Conservation (phyloP, 2,329 filamentous ascomycete species). For the Colletotrichum destructivum region DNA sequence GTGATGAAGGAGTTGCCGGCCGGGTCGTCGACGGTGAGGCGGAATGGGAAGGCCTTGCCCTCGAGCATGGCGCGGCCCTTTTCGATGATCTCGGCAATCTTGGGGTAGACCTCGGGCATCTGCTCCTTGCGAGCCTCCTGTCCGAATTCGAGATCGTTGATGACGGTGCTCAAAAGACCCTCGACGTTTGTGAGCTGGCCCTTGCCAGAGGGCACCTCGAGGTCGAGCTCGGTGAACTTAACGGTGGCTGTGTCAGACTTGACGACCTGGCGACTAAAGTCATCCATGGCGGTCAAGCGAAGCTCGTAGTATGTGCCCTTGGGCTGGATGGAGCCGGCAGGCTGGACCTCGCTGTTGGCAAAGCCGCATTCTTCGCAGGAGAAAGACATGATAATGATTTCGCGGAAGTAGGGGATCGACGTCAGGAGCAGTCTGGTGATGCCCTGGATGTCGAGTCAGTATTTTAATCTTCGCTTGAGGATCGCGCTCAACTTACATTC, state of each 20-base stretch:
- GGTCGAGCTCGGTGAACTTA: slow-evolving; percentile 90
- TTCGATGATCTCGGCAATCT: slow-evolving; percentile 82
- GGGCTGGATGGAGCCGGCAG: slow-evolving; percentile 92
- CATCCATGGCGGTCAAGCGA: slow-evolving; percentile 78
- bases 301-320: slow-evolving; percentile 89
- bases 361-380: slow-evolving; percentile 90
- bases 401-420: slow-evolving; percentile 95
- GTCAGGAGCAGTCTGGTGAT: slow-evolving; percentile 89
- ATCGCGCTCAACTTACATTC: slow-evolving; percentile 70
- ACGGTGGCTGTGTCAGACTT: slow-evolving; percentile 91
- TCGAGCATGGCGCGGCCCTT: slow-evolving; percentile 83
- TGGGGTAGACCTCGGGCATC: slow-evolving; percentile 82
- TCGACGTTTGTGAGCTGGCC: slow-evolving; percentile 96
- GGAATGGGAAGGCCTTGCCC: slow-evolving; percentile 87
- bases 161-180: slow-evolving; percentile 83
- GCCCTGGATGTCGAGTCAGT: slow-evolving; percentile 68
- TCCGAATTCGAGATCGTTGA: slow-evolving; percentile 85
- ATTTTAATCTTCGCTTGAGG: slow-evolving; percentile 5
- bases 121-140: slow-evolving; percentile 87
- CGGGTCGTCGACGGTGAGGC: slow-evolving; percentile 88
- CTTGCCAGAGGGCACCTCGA: slow-evolving; percentile 92
- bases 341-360: slow-evolving; percentile 94
- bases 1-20: slow-evolving; percentile 98
- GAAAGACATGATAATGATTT: slow-evolving; percentile 98
- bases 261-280: slow-evolving; percentile 90